Evolutionary conservation across 108 stramenopile genomes (phyloP).

Genomic region (Fragilariopsis cylindrus): DNA sequence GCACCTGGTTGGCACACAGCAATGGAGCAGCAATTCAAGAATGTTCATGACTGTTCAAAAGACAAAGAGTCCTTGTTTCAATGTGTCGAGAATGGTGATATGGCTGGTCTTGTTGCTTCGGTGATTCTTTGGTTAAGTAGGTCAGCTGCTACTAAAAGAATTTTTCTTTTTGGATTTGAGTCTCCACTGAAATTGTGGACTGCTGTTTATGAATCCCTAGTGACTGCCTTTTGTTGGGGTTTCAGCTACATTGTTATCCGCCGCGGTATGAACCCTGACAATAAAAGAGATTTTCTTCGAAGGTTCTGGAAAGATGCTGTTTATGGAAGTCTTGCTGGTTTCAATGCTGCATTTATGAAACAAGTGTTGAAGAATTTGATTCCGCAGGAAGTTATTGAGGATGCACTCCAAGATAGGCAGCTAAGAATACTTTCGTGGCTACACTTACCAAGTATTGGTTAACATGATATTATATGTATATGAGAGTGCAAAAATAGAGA

Average conservation of each 20-base stretch:
- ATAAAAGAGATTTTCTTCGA: constrained; percentile 62
- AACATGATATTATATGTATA: neutral
- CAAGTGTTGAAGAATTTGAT: constrained; percentile 85
- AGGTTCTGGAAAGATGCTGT: constrained; percentile 93
- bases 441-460: constrained; percentile 33
- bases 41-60: constrained; percentile 78
- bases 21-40: constrained; percentile 69
- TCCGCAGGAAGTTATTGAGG: constrained; percentile 74
- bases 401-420: constrained; percentile 44
- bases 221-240: constrained; percentile 86
- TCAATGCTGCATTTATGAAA: constrained; percentile 91
- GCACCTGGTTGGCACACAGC: constrained; percentile 69
- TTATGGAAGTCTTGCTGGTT: constrained; percentile 88
- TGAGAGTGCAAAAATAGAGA: neutral
- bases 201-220: constrained; percentile 81
- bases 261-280: constrained; percentile 86
- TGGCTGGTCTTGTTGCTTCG: constrained; percentile 79
- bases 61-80: constrained; percentile 76
- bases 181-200: constrained; percentile 80
- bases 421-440: constrained; percentile 61
- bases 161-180: constrained; percentile 88
- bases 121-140: constrained; percentile 74
- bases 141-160: constrained; percentile 67
- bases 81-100: constrained; percentile 78
- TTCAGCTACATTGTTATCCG: constrained; percentile 82